Base-by-base conservation (phyloP, 2,329 filamentous ascomycete species). In the Monosporascus sp. region DNA sequence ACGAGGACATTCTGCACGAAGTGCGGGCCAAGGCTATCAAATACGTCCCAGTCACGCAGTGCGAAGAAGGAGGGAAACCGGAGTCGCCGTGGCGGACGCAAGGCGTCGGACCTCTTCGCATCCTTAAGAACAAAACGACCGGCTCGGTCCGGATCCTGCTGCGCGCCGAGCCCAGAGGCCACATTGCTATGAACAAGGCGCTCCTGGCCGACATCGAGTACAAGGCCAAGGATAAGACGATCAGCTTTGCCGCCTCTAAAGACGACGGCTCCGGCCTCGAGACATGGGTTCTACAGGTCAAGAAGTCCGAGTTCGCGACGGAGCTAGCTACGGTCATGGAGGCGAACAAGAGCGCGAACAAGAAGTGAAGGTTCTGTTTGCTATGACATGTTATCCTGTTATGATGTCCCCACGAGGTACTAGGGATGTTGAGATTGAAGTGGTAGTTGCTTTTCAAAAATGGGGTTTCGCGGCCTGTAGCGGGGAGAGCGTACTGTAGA, bases 101-200 rank as follows among this genome's bases (percentile, higher is more conserved):
- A 67, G 90, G 90, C 45, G 75, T 90, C 7, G 91, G 91, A 0
- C 80, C 83, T 11, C 73, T 92, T 50, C 85, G 88, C 40, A 67
- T 96, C 16, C 76, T 95, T 56, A 87, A 87, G 70, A 81, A 93
- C 73, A 88, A 89, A 67, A 77, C 79, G 17, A 89, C 84, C 0
- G 83, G 81, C 20, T 77, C 80, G 27, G 80, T 85, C 4, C 83
- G 90, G 41, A 73, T 94, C 46, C 72, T 95, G 20, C 73, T 92
- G 57, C 84, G 90, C 49, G 83, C 83, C n/a, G 87, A 91, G 59
- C 88, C 89, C 0, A 81, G 85, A 57, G 90, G 90, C 17, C 82
- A 87, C 40, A 76, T 93, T 47, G 80, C 87, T 3, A 73, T 95
- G 63, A 95, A 95, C 72, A 82, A 86, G 61, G 70, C 76, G 20